These are phyloP conservation scores for Thuja plicata DNA, from an alignment of 83 land plant genomes.

Conservation along the genomic window DNA sequence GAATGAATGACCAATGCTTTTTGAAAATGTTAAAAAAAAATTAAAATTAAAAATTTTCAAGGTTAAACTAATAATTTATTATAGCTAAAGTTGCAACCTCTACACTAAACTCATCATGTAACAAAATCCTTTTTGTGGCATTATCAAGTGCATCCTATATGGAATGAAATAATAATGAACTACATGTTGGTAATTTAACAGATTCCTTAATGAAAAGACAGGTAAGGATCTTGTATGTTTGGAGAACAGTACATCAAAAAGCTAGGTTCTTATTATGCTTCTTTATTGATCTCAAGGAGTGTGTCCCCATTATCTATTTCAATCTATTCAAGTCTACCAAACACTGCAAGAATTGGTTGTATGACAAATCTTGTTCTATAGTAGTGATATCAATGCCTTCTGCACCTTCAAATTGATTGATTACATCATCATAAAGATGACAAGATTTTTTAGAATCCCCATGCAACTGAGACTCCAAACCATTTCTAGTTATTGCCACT, in stretches of 20 bases:
- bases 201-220: constrained; percentile 44
- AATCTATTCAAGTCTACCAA: constrained; percentile 32
- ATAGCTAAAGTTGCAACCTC: constrained; percentile 47
- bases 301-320: constrained; percentile 41
- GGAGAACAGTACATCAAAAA: constrained; percentile 40
- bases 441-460: constrained; percentile 36
- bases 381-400: constrained; percentile 16
- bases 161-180: constrained; percentile 28
- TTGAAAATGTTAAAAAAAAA: constrained; percentile 38
- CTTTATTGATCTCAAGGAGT: constrained; percentile 27
- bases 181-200: constrained; percentile 34
- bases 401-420: constrained; percentile 20
- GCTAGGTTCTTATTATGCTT: constrained; percentile 17
- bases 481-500: constrained; percentile 28
- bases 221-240: constrained; percentile 30
- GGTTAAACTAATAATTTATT: constrained; percentile 37
- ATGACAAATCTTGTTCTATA: constrained; percentile 51
- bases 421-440: constrained; percentile 40
- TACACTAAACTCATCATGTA: constrained; percentile 28
- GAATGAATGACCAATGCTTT: constrained; percentile 41
- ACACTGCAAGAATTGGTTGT: constrained; percentile 41
- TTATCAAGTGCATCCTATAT: constrained; percentile 31
- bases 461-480: constrained; percentile 39
- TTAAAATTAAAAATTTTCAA: constrained; percentile 29
- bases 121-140: constrained; percentile 19